phyloP scores from a whole-genome alignment of 2,329 filamentous ascomycete genomes.

The Pyricularia pennisetigena region DNA sequence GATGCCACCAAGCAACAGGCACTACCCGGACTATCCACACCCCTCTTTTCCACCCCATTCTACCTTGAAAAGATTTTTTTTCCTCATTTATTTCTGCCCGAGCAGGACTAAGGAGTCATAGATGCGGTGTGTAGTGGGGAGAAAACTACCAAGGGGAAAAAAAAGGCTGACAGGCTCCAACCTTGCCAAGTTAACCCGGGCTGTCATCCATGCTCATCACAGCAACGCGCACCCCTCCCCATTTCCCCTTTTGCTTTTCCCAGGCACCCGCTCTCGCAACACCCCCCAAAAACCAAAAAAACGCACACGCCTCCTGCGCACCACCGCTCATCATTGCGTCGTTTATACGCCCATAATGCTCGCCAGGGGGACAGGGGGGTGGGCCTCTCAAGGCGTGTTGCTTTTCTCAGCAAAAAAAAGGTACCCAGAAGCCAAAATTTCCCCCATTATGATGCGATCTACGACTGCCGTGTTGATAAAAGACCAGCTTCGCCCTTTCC shows the following conservation, averaged over 20 bases:
- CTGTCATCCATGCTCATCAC: neutral
- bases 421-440: constrained; percentile 1
- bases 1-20: neutral
- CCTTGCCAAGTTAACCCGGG: neutral
- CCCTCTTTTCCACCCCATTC: neutral
- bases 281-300: neutral
- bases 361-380: neutral
- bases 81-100: neutral
- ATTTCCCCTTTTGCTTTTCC: neutral
- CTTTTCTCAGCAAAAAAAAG: neutral
- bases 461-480: constrained; percentile 1
- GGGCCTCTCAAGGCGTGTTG: neutral
- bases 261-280: neutral
- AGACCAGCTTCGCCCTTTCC: neutral
- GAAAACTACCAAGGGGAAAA: neutral
- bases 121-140: neutral
- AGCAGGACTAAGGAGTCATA: neutral
- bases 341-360: neutral
- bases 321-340: constrained; percentile 1
- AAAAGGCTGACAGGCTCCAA: neutral
- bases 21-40: neutral
- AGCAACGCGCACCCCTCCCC: neutral
- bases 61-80: neutral
- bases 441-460: neutral
- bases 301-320: neutral